Evolutionary conservation across 257 asterid species (phyloP).

Genomic region (Fraxinus cuspidata): DNA sequence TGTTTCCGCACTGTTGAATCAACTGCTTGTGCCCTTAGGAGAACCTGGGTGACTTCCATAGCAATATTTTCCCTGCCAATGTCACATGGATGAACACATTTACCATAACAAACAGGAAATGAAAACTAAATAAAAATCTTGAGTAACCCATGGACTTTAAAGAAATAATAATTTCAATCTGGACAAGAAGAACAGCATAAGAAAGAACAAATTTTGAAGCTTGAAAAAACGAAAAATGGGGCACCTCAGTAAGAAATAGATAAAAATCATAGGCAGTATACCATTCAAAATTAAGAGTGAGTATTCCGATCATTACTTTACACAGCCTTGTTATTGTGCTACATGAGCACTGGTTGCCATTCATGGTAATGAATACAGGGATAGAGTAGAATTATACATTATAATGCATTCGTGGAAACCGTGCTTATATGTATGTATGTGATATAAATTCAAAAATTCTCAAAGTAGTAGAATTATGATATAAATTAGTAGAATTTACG

Average conservation of each 20-base stretch:
- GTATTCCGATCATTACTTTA: too few species aligned
- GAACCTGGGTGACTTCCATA: slow-evolving; percentile 85
- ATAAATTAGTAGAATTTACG: too few species aligned
- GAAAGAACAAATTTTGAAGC: background rate
- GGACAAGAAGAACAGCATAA: background rate
- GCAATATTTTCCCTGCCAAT: slow-evolving; percentile 52
- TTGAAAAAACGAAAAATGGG: background rate
- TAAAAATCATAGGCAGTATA: background rate
- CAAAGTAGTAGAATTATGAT: too few species aligned
- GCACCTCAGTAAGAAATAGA: background rate
- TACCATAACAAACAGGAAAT: slow-evolving; percentile 16
- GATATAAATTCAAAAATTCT: too few species aligned
- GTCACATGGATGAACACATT: background rate
- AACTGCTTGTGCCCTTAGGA: slow-evolving; percentile 70
- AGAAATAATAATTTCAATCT: slow-evolving; percentile 6
- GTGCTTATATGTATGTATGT: too few species aligned
- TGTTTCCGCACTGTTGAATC: slow-evolving; percentile 71
- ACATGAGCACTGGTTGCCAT: background rate
- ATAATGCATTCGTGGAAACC: too few species aligned
- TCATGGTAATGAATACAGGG: too few species aligned
- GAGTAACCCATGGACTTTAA: background rate
- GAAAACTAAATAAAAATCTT: background rate
- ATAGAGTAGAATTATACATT: too few species aligned
- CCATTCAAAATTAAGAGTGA: background rate
- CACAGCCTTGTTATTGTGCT: too few species aligned